These are phyloP conservation scores for Penicillium capsulatum DNA, from an alignment of 2,329 filamentous ascomycete genomes.

Conservation along the genomic window DNA sequence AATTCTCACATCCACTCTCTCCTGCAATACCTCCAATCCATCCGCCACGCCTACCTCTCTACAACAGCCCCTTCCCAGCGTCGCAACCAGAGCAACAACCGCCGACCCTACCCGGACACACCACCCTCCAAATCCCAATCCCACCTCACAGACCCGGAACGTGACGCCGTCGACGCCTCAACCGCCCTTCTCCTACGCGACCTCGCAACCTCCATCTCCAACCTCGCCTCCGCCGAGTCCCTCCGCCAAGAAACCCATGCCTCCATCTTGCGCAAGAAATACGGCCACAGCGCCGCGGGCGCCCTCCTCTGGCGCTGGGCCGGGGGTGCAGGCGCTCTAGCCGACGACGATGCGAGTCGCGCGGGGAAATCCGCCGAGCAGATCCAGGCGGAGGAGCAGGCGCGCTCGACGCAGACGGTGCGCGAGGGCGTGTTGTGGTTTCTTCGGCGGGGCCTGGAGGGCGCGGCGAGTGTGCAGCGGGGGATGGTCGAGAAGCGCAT, in stretches of 20 bases:
- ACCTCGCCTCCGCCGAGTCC: constrained; percentile 75
- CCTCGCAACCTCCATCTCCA: constrained; percentile 74
- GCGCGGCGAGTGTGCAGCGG: constrained; percentile 72
- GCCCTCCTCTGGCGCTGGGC: constrained; percentile 54
- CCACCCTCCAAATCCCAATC: constrained; percentile 40
- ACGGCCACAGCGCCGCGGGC: constrained; percentile 49
- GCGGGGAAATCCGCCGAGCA: constrained; percentile 62
- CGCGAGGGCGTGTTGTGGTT: constrained; percentile 82
- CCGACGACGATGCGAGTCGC: constrained; percentile 20
- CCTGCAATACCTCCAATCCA: constrained; percentile 71
- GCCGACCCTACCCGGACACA: constrained; percentile 19
- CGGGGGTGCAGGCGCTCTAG: constrained; percentile 46
- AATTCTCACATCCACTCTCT: constrained; percentile 81
- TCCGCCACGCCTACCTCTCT: constrained; percentile 88
- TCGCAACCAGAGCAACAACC: constrained; percentile 28
- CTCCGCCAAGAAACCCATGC: constrained; percentile 72
- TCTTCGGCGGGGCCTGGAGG: constrained; percentile 68
- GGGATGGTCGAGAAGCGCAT: constrained; percentile 90
- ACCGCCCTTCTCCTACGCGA: constrained; percentile 81
- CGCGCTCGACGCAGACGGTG: constrained; percentile 63
- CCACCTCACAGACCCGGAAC: constrained; percentile 70
- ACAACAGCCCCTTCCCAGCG: constrained; percentile 61
- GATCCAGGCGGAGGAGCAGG: constrained; percentile 64
- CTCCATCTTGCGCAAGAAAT: constrained; percentile 68
- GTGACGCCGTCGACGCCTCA: constrained; percentile 81